Evolutionary conservation across 2,329 filamentous ascomycete genomes (phyloP), one percentile per base, ranked within the genome.

Genomic region (Remersonia thermophila): DNA sequence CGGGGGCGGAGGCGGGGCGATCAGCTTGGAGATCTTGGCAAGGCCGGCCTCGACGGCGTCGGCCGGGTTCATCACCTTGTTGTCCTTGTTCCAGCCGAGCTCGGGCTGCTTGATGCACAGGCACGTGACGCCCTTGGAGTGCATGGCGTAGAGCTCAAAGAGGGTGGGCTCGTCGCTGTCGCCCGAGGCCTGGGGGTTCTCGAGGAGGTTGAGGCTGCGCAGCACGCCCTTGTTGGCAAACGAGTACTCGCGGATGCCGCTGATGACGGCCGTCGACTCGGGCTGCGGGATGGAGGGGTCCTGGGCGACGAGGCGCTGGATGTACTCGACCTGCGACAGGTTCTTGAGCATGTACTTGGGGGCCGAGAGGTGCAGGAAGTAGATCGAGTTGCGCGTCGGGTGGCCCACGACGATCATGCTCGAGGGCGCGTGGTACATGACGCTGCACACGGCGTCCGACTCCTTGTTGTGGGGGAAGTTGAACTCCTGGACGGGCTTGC

Each of bases 71-170:
- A 94, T 66, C 36, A 93, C 83, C 65, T 93, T 93, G 60, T 86
- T 89, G 43, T 95, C 84, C 48, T 77, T 74, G 48, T 80, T 81
- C 87, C 87, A 96, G 20, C 93, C 91, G 33, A 98, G 67, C 58
- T 96, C 89, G 35, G 79, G 75, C 55, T 89, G 84, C 56, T 82
- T 89, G 55, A 98, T 77, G 45, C 77, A 78, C 36, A 96, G 57
- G 50, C 83, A 89, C 13, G 87, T 87, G n/a, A 96, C 86, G 42
- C 91, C 91, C 62, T 86, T 93, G 9, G 91, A 95, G 58, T 98
- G 89, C 80, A 95, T 93, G 23, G 85, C 82, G 55, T 98, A 98
- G 8, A 98, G 69, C 63, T 98, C 91, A 52, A 98, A 96, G 11
- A 95, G 63, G 0, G 80, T 77, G 12, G 75, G 74, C 45, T 91